Base-by-base conservation (phyloP, 176 grass and related monocot species). In the Carex cristatella region DNA sequence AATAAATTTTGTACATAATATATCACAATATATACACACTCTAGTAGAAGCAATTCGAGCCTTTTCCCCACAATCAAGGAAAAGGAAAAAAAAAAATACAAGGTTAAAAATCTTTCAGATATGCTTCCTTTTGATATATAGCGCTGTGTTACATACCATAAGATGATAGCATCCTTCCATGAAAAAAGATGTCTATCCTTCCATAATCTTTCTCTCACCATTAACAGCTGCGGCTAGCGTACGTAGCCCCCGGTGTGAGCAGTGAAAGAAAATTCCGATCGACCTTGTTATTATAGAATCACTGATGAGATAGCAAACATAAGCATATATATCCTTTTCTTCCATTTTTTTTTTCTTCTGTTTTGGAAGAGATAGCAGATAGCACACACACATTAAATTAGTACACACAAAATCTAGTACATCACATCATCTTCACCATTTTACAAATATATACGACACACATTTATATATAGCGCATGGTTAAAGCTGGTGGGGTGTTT, bases 381-480 rank as follows among this genome's bases (percentile, higher is more conserved):
- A 57, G 74, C 74, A 79, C 74, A 58, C 74, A 58, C 18, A 72
- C 16, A 48, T 46, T 72, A 7, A 40, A 56, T 79, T 79, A 79
- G 30, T 35, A 58, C 28, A 79, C 74, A 79, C 74, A 76, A 54
- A 70, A 55, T 54, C 1, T 53, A 76, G 69, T 79, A 79, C 53
- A 79, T 72, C 28, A 58, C 74, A 79, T 79, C 74, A 79, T 58
- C 27, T 79, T 57, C 28, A 18, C 54, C 74, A 58, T 18, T 79
- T 57, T 79, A 79, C 74, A 79, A 27, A 79, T 79, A 79, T 79
- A 79, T 79, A 79, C 74, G 58, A 15, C 74, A 79, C 51, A 79
- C 74, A 79, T 58, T 35, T 37, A 79, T 79, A 79, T 79, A 79
- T 79, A 79, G 11, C 30, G 13, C 54, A 79, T 79, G 74, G 74